phyloP scores from a whole-genome alignment of 1,284 basidiomycete species.

The Puccinia coronata region DNA sequence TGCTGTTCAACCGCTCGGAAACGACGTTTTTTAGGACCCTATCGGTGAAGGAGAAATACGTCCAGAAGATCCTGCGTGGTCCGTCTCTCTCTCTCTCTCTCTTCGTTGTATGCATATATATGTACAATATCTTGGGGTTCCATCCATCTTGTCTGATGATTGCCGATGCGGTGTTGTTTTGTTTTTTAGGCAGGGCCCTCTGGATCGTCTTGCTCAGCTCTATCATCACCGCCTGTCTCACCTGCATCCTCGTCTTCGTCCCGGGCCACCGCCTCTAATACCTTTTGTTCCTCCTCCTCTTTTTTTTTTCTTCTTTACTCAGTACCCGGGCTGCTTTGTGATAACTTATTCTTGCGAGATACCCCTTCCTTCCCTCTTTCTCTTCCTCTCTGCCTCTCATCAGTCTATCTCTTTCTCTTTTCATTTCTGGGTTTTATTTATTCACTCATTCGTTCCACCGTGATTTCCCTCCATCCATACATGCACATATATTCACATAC shows the following conservation, averaged over 20 bases:
- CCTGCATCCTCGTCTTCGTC: slow-evolving; percentile 85
- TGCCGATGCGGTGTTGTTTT: no score
- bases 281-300: background rate
- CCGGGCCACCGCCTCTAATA: slow-evolving; percentile 79
- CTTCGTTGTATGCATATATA: background rate
- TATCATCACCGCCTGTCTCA: slow-evolving; percentile 71
- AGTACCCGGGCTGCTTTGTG: no score
- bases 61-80: slow-evolving; percentile 80
- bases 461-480: no score
- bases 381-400: no score
- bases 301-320: background rate
- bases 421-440: no score
- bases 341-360: no score
- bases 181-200: slow-evolving; percentile 25
- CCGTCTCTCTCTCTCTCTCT: slow-evolving; percentile 77
- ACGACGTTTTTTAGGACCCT: slow-evolving; percentile 82
- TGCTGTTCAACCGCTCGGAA: slow-evolving; percentile 59
- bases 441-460: no score
- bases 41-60: slow-evolving; percentile 84
- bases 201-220: slow-evolving; percentile 64
- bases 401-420: no score
- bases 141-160: background rate
- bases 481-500: no score
- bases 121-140: no score
- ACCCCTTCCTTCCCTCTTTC: background rate